phyloP scores from a whole-genome alignment of 441 rosid species.

The Croton setiger region DNA sequence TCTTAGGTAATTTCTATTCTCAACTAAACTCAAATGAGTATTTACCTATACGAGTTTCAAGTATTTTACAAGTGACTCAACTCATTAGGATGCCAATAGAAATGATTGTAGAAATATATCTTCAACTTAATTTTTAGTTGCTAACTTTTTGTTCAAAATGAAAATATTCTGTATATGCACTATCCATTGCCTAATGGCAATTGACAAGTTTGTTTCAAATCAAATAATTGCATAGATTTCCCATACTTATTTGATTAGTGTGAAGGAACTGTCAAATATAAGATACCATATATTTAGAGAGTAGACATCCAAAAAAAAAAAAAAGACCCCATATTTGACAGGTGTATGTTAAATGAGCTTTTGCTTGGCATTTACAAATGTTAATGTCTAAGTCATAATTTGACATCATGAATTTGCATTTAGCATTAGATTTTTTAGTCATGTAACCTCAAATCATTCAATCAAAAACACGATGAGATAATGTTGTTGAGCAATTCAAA shows the following conservation, averaged over 20 bases:
- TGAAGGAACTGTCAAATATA: neutral
- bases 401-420: neutral
- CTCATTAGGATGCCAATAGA: neutral
- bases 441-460: neutral
- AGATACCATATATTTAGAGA: neutral
- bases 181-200: neutral
- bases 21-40: too few relatives aligned
- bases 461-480: neutral
- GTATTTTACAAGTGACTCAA: too few relatives aligned
- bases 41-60: too few relatives aligned
- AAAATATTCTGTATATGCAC: neutral
- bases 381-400: neutral
- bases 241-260: neutral
- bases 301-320: too few relatives aligned
- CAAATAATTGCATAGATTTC: neutral
- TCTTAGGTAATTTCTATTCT: too few relatives aligned
- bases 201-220: neutral
- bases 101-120: neutral
- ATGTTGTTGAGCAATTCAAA: slow-evolving; percentile 11
- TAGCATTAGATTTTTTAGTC: neutral
- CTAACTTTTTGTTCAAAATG: too few relatives aligned
- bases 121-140: too few relatives aligned
- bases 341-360: neutral
- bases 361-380: neutral
- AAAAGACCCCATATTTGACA: neutral